Conservation (phyloP, 345 rosid species). For the Pugionium dolabratum region DNA sequence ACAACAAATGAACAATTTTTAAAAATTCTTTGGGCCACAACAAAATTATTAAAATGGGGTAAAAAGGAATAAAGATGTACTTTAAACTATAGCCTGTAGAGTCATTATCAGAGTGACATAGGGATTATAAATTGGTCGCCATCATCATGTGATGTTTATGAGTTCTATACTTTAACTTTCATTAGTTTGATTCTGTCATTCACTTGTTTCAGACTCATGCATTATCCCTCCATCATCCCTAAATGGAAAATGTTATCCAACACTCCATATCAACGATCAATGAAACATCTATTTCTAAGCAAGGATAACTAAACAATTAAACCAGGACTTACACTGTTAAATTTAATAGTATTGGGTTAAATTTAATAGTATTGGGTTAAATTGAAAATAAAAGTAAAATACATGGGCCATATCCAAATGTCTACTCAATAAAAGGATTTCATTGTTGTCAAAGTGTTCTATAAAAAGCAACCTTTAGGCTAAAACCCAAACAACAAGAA, state of each 20-base stretch:
- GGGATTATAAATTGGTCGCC: slow-evolving; percentile 29
- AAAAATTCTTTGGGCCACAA: background rate
- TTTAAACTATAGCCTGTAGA: slow-evolving; percentile 24
- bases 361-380: slow-evolving; percentile 13
- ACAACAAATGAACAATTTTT: slow-evolving; percentile 24
- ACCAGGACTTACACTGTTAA: background rate
- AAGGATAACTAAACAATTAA: background rate
- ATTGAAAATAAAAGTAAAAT: background rate
- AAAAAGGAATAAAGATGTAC: slow-evolving; percentile 31
- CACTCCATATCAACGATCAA: slow-evolving; percentile 36
- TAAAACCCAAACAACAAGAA: slow-evolving; percentile 37
- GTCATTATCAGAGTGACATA: slow-evolving; percentile 34
- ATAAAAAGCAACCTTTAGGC: slow-evolving; percentile 30
- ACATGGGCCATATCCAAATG: slow-evolving; percentile 25
- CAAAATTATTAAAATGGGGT: slow-evolving; percentile 6
- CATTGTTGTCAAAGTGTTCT: slow-evolving; percentile 2
- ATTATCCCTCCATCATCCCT: slow-evolving; percentile 29
- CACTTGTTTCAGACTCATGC: slow-evolving; percentile 26
- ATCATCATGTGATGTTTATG: slow-evolving; percentile 33
- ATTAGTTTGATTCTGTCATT: slow-evolving; percentile 35
- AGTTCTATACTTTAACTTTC: background rate
- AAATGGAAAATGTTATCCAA: background rate
- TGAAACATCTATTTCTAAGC: slow-evolving; percentile 7
- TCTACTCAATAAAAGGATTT: slow-evolving; percentile 33
- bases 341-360: background rate